Evolutionary conservation across 164 flowering plant species (phyloP).

Genomic region (Macadamia integrifolia): DNA sequence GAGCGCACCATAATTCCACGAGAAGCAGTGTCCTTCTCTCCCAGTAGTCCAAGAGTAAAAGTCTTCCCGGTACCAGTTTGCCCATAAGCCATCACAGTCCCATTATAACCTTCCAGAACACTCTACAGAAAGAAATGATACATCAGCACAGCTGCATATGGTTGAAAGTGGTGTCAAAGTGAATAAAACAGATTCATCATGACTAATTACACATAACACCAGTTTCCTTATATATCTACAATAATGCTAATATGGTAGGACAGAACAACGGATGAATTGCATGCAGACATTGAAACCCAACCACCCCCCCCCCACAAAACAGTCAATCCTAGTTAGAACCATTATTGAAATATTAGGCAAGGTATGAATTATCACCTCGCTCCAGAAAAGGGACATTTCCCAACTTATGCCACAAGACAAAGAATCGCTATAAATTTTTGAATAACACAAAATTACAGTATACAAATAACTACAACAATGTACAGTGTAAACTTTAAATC

Average conservation of each 20-base stretch:
- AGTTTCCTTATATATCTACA: neutral
- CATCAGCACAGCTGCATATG: conserved; percentile 2
- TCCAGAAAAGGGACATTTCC: too few species aligned
- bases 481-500: neutral
- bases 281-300: too few species aligned
- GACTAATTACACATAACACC: neutral
- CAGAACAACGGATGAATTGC: too few species aligned
- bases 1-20: conserved; percentile 99
- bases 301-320: too few species aligned
- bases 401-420: neutral
- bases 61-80: conserved; percentile 99
- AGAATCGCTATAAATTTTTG: neutral
- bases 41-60: conserved; percentile 88
- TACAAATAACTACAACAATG: neutral
- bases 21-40: conserved; percentile 84
- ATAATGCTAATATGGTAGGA: too few species aligned
- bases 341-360: too few species aligned
- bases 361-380: too few species aligned
- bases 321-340: too few species aligned
- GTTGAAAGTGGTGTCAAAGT: conserved; percentile 1
- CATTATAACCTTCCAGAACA: conserved; percentile 95
- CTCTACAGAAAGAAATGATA: conserved; percentile 45
- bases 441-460: neutral
- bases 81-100: conserved; percentile 98
- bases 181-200: neutral